These are phyloP conservation scores for Sporothrix schenckii DNA, from an alignment of 2,329 filamentous ascomycete genomes.

Conservation along the genomic window DNA sequence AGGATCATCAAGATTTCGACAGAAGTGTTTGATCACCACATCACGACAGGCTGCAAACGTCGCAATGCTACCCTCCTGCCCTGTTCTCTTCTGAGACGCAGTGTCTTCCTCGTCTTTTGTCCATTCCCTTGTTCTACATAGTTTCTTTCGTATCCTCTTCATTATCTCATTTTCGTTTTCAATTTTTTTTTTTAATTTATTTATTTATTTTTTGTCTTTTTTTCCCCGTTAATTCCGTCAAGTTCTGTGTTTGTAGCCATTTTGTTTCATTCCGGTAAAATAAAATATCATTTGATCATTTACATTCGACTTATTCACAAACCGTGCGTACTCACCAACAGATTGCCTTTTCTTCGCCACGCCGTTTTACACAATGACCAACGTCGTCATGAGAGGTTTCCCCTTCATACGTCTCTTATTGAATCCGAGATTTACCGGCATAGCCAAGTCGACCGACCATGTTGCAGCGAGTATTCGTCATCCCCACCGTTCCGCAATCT, in stretches of 20 bases:
- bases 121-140: background rate
- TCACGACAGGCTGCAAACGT: background rate
- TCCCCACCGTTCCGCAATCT: background rate
- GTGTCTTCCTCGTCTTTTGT: background rate
- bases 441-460: background rate
- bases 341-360: background rate
- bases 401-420: background rate
- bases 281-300: background rate
- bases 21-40: slow-evolving; percentile 11
- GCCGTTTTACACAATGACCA: background rate
- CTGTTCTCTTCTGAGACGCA: background rate
- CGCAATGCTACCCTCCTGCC: background rate
- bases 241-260: too few species aligned
- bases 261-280: background rate
- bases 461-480: background rate
- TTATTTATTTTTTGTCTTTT: too few species aligned
- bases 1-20: background rate
- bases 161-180: background rate
- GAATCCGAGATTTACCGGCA: background rate
- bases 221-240: too few species aligned
- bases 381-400: background rate
- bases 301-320: too few species aligned
- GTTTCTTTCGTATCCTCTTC: background rate
- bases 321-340: too few species aligned
- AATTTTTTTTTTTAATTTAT: too few species aligned